Conservation (phyloP, 176 grass and related monocot species). For the Oryza longistaminata region DNA sequence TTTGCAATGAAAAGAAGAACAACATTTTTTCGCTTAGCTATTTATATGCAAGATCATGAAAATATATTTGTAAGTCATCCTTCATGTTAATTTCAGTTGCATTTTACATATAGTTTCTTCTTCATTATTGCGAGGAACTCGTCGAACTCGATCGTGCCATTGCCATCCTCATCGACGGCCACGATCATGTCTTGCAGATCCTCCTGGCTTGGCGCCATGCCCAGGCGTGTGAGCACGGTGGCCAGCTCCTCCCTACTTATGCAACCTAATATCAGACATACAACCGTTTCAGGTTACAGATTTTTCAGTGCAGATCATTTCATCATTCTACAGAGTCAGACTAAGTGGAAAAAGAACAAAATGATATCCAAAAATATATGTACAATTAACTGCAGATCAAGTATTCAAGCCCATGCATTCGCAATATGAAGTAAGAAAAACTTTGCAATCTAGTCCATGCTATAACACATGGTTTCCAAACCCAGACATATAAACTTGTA, state of each 20-base stretch:
- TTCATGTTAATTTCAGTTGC: neutral
- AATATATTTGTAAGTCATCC: neutral
- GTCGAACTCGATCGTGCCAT: neutral
- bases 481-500: neutral
- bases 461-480: neutral
- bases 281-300: neutral
- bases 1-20: neutral
- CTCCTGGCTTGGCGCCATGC: slow-evolving; percentile 33
- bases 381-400: neutral
- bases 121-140: neutral
- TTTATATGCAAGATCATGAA: neutral
- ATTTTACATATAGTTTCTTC: neutral
- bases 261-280: slow-evolving; percentile 5
- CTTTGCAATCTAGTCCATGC: neutral
- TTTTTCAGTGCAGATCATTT: neutral
- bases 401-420: neutral
- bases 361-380: neutral
- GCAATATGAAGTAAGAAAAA: neutral
- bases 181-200: slow-evolving; percentile 56
- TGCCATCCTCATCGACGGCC: slow-evolving; percentile 45
- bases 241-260: slow-evolving; percentile 49
- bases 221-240: slow-evolving; percentile 33
- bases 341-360: neutral
- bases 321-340: neutral
- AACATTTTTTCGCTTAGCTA: no score